Conservation (phyloP, 2,329 filamentous ascomycete species). For the Meredithiella fracta region DNA sequence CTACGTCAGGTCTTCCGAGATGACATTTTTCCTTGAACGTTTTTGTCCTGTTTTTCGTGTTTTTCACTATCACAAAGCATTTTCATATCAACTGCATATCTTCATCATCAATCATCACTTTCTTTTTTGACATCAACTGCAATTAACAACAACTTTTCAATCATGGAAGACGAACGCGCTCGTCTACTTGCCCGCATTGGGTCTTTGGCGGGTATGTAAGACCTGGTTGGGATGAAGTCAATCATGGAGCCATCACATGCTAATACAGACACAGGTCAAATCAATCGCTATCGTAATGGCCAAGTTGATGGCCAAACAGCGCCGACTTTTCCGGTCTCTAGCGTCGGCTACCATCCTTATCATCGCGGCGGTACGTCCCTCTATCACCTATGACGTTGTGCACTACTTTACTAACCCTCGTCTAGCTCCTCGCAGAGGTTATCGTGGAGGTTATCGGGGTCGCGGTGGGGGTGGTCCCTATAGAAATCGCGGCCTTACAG, state of each 20-base stretch:
- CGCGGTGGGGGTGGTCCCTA: slow-evolving; percentile 17
- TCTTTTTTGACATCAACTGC: too few relatives aligned
- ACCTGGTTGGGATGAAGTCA: not conserved
- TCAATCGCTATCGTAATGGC: slow-evolving; percentile 62
- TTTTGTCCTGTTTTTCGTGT: too few relatives aligned
- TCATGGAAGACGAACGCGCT: slow-evolving; percentile 29
- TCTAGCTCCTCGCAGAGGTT: slow-evolving; percentile 15
- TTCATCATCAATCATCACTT: too few relatives aligned
- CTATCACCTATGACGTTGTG: not conserved
- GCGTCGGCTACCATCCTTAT: slow-evolving; percentile 17
- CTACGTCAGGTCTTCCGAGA: not conserved
- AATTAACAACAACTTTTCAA: slow-evolving; percentile 21
- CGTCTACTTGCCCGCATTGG: slow-evolving; percentile 38
- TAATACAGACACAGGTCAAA: slow-evolving; percentile 42
- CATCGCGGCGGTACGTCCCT: slow-evolving; percentile 25
- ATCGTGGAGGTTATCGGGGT: slow-evolving; percentile 20
- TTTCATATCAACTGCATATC: too few relatives aligned
- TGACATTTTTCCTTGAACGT: too few relatives aligned
- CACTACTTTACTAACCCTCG: not conserved
- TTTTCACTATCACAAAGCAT: too few relatives aligned
- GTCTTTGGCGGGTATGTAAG: slow-evolving; percentile 30
- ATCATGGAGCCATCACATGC: not conserved
- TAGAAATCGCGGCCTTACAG: not conserved
- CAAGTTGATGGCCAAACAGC: slow-evolving; percentile 23
- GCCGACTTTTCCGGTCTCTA: not conserved